Evolutionary conservation across 2,329 filamentous ascomycete genomes (phyloP).

Genomic region (Penicillium rolfsii): DNA sequence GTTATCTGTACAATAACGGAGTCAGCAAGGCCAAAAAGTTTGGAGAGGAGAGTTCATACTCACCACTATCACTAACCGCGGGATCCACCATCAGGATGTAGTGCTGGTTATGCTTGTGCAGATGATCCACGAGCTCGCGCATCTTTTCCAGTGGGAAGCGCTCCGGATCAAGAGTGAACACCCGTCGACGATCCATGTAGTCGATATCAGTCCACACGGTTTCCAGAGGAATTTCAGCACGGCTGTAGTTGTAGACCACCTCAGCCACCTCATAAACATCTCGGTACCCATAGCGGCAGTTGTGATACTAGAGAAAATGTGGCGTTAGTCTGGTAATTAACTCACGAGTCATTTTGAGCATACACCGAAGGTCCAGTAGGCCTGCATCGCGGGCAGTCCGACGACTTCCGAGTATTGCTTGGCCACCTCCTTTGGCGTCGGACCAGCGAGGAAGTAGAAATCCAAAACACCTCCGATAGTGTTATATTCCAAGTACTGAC

Average conservation of each 20-base stretch:
- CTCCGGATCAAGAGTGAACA: constrained; percentile 46
- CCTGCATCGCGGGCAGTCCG: constrained; percentile 63
- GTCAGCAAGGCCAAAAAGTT: constrained; percentile 1
- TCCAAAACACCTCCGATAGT: constrained; percentile 76
- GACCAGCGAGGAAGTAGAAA: constrained; percentile 67
- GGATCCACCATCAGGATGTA: constrained; percentile 78
- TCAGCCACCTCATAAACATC: constrained; percentile 52
- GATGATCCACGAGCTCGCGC: constrained; percentile 66
- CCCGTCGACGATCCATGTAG: constrained; percentile 44
- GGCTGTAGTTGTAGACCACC: constrained; percentile 49
- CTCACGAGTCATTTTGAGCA: constrained; percentile 7
- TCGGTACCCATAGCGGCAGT: constrained; percentile 67
- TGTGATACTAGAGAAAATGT: constrained; percentile 48
- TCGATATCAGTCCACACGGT: constrained; percentile 54
- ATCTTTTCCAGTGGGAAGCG: constrained; percentile 52
- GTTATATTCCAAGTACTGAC: constrained; percentile 79
- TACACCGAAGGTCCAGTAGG: constrained; percentile 67
- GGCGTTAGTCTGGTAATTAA: neutral
- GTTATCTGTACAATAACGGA: constrained; percentile 47
- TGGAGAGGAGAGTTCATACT: neutral
- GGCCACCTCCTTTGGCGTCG: constrained; percentile 60
- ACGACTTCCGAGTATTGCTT: constrained; percentile 63
- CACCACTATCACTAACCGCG: constrained; percentile 46
- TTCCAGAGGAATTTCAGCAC: constrained; percentile 47
- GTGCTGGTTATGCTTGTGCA: constrained; percentile 69